These are phyloP conservation scores for Canna indica DNA, from an alignment of 176 grass and related monocot species.

Conservation along the genomic window DNA sequence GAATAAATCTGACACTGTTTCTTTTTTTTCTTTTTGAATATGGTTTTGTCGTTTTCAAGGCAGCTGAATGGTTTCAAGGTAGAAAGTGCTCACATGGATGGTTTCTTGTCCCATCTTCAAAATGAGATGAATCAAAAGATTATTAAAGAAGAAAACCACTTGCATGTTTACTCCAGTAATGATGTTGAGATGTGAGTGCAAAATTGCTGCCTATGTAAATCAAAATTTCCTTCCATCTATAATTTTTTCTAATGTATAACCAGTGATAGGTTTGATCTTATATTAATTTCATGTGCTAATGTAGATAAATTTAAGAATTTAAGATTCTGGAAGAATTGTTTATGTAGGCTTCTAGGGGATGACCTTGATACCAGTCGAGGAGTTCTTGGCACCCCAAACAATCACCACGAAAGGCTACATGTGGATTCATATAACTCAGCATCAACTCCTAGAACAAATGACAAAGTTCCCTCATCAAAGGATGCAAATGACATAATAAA, in stretches of 20 bases:
- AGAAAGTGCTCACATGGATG: constrained; percentile 56
- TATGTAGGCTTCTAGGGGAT: constrained; percentile 20
- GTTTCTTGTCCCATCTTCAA: constrained; percentile 71
- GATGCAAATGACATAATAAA: constrained; percentile 37
- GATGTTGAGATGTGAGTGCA: constrained; percentile 77
- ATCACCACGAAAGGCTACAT: constrained; percentile 43
- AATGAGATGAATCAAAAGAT: constrained; percentile 70
- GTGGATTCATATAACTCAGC: constrained; percentile 34
- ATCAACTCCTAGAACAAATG: constrained; percentile 40
- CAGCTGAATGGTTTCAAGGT: constrained; percentile 71
- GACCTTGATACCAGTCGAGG: constrained; percentile 28
- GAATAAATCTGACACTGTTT: background rate
- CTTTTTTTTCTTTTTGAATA: background rate
- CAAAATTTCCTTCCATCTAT: background rate
- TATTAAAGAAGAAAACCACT: constrained; percentile 58
- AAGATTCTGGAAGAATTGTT: background rate
- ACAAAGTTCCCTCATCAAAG: constrained; percentile 45
- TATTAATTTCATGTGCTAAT: background rate
- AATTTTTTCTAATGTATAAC: background rate
- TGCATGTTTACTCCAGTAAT: constrained; percentile 86
- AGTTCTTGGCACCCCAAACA: constrained; percentile 36
- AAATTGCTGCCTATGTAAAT: background rate
- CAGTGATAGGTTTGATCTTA: background rate
- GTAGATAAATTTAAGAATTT: background rate
- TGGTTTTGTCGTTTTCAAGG: constrained; percentile 38